Conservation (phyloP, 345 rosid species). For the Salix viminalis region DNA sequence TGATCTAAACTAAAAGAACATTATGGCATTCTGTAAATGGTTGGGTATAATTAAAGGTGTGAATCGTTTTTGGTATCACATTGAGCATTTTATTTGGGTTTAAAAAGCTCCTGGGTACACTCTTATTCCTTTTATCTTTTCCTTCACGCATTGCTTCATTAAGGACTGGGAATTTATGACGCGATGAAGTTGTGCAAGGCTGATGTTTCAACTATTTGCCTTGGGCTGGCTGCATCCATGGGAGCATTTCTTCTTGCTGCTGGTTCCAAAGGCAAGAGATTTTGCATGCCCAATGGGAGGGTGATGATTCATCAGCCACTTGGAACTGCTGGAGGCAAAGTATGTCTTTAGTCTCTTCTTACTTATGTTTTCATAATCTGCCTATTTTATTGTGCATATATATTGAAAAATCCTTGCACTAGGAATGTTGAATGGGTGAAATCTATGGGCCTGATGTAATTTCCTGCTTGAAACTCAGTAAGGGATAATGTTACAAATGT, state of each 20-base stretch:
- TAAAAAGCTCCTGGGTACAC: not conserved
- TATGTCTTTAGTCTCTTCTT: conserved; percentile 29
- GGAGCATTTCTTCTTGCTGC: conserved; percentile 85
- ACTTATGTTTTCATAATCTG: no score
- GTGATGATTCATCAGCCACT: conserved; percentile 95
- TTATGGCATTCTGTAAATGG: no score
- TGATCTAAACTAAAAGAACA: no score
- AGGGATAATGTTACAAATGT: not conserved
- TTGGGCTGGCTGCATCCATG: conserved; percentile 93
- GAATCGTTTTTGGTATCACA: not conserved
- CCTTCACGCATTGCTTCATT: conserved; percentile 11
- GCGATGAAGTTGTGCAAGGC: conserved; percentile 95
- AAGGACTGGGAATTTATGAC: conserved; percentile 95
- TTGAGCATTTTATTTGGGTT: not conserved
- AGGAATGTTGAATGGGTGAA: not conserved
- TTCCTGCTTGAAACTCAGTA: not conserved
- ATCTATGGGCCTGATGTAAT: not conserved
- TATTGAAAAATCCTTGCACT: not conserved
- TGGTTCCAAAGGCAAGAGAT: conserved; percentile 90
- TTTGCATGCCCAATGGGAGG: conserved; percentile 91
- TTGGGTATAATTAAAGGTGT: no score
- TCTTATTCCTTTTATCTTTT: conserved; percentile 9
- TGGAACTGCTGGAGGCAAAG: conserved; percentile 86
- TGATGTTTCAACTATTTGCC: conserved; percentile 88
- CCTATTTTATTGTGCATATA: not conserved